Base-by-base conservation (phyloP, 2,329 filamentous ascomycete species). In the Akanthomyces uredinophilus region DNA sequence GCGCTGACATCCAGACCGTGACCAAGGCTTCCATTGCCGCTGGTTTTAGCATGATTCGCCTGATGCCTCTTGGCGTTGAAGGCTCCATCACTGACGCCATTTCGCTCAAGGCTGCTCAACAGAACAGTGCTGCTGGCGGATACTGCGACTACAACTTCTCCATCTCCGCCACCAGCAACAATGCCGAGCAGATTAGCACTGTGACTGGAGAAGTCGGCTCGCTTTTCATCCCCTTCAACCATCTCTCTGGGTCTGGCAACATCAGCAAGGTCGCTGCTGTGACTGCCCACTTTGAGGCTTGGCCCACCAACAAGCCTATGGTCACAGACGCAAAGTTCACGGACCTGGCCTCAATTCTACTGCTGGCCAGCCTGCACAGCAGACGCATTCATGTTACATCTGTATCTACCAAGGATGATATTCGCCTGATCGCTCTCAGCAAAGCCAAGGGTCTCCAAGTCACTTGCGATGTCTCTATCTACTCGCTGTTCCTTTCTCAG, bases 131-230 rank as follows among this genome's bases (percentile, higher is more conserved):
- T 73, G 78, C 79, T 55, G 86, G 86, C 59, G 84, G 85, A 2
- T 88, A 83, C 75, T 92, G 89, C 70, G 90, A 93, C 74, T 93
- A 86, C 80, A 93, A 93, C 78, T 84, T 91, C 75, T 91, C 90
- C 24, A 86, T 93, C 66, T 84, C 86, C 43, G 89, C 88, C 37
- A 91, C 89, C 27, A 87, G 87, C 10, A 81, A 81, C 65, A 93
- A 93, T 71, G 84, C 88, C 18, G 85, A 89, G 67, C 87, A 92
- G 75, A 88, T 93, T 70, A 87, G 86, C 70, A 83, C 87, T 66
- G 82, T 92, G 61, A 86, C 87, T 20, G 80, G 83, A 54, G 89
- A 92, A 67, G 90, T 93, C 61, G 90, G 90, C 32, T 91, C 90
- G 22, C 80, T 93, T 49, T 93, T 92, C 77, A 90, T 93, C 65